Percentiles rank a stretch among this genome's conserved stretches.
Conservation (phyloP, 192 early-diverging fungal species). For the Jimgerdemannia lactiflua region DNA sequence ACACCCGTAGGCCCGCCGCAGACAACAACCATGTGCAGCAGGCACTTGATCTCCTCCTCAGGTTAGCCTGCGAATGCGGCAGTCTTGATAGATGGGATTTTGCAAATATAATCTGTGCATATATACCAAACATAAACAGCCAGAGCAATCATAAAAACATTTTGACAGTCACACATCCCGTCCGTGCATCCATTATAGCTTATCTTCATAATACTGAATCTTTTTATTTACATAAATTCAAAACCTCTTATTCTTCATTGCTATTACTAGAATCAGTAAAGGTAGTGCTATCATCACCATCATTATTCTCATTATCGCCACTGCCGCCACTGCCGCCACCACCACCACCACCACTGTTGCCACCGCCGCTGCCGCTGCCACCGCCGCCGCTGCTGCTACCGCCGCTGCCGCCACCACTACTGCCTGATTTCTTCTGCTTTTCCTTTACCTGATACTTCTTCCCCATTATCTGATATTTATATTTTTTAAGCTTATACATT, state of each 20-base stretch:
- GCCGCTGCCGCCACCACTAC: not conserved
- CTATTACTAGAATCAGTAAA: not conserved
- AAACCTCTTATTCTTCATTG: not conserved
- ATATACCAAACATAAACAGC: no score
- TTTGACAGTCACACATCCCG: no score
- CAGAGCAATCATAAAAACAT: no score
- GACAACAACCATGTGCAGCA: slow-evolving; percentile 81
- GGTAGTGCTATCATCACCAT: not conserved
- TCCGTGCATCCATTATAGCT: no score
- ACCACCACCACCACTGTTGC: not conserved
- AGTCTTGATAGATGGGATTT: slow-evolving; percentile 36
- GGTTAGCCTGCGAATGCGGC: slow-evolving; percentile 72
- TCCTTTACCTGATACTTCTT: not conserved
- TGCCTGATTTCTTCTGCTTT: not conserved
- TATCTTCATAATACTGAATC: not conserved
- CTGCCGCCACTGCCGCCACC: not conserved
- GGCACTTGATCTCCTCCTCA: slow-evolving; percentile 58
- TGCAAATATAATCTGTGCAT: no score
- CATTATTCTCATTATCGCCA: not conserved
- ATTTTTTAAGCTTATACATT: not conserved
- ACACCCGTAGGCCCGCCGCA: slow-evolving; percentile 63
- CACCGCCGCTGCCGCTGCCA: not conserved
- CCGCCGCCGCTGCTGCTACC: not conserved
- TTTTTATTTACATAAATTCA: not conserved
- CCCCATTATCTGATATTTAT: not conserved